Conservation (phyloP, 257 asterid genomes). For the Phtheirospermum japonicum region DNA sequence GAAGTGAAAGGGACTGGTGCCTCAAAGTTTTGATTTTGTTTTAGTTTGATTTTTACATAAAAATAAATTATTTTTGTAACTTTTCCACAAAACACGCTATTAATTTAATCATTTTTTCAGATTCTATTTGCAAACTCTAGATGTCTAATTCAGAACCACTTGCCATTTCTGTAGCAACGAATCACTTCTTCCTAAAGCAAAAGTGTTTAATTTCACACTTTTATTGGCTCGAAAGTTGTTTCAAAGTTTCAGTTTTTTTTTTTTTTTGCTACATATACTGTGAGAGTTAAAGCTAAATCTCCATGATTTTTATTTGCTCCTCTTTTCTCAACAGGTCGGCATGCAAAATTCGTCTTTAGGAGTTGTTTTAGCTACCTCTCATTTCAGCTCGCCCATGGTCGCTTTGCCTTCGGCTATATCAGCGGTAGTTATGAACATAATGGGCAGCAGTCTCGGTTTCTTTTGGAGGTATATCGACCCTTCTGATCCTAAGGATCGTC, state of each 20-base stretch:
- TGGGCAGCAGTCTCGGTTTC: constrained; percentile 87
- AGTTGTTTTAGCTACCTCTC: constrained; percentile 83
- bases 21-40: too few relatives aligned
- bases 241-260: not conserved
- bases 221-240: not conserved
- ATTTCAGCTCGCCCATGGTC: constrained; percentile 72
- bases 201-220: not conserved
- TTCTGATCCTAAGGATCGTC: constrained; percentile 33
- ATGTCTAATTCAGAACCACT: too few relatives aligned
- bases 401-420: constrained; percentile 86
- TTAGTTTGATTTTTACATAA: too few relatives aligned
- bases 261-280: too few relatives aligned
- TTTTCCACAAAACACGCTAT: too few relatives aligned
- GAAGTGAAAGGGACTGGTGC: too few relatives aligned
- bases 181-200: too few relatives aligned
- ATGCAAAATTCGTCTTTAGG: constrained; percentile 96
- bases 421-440: constrained; percentile 79
- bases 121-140: too few relatives aligned
- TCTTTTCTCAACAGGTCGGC: constrained; percentile 54
- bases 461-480: constrained; percentile 72
- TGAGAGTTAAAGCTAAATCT: too few relatives aligned
- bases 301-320: not conserved
- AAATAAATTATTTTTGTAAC: too few relatives aligned
- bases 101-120: too few relatives aligned
- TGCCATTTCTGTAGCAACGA: too few relatives aligned